Evolutionary conservation across 768 basidiomycete species (phyloP), one percentile per base, ranked within the genome.

Genomic region (Xanthoconium stramineum): DNA sequence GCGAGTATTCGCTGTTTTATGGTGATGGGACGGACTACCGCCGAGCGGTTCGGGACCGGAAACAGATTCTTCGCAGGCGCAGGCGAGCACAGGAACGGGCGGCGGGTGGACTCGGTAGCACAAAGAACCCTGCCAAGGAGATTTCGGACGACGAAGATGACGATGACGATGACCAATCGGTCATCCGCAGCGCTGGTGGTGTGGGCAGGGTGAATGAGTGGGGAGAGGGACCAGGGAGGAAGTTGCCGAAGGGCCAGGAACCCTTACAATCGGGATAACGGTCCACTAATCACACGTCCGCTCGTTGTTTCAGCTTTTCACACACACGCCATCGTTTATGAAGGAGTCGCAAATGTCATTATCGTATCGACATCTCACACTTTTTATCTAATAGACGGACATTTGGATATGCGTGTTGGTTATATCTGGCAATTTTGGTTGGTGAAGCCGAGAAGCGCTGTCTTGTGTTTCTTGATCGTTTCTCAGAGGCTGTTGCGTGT

Each of bases 1-100:
- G 96, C 76, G 96, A 98, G 74, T 95, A 94, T 69, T 79, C 85
- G 55, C 67, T 98, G 54, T 95, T 96, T 71, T 98, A 89, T 69
- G 92, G 93, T n/a, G 87, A 88, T 49, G 89, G 89, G 39, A 55
- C 73, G 52, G 80, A 77, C 52, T 86, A 89, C 69, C 77, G 82
- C 59, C 76, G 79, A 44, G 87, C 85, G 42, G 75, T 93, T 56
- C 75, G 83, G 71, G 84, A 79, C 61, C 74, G 93, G 58, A 91
- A 91, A 76, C 88, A 86, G 79, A 86, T 94, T 46, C 75, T 94
- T 61, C 78, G 77, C 64, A 74, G 89, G 50, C 74, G 90, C 50
- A 75, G 85, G 62, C 77, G 87, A 59, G 90, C 90, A 32, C 80
- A 84, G 69, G 89, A 90, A 73, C 74, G 88, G 17, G 82, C 82